phyloP scores from a whole-genome alignment of 352 stramenopile species.

The Pythium aphanidermatum region DNA sequence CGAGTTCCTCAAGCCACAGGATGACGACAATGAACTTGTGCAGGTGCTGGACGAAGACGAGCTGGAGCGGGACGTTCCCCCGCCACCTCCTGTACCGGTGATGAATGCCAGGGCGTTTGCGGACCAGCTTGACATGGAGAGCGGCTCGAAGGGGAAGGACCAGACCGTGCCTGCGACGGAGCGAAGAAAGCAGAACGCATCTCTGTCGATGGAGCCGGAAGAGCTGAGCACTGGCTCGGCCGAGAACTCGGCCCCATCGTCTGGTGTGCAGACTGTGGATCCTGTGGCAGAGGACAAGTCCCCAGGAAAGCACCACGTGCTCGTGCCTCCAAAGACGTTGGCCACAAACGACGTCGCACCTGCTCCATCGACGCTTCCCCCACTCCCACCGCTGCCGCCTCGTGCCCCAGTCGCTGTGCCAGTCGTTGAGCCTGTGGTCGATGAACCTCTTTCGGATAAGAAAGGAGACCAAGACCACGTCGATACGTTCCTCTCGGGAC shows the following conservation, averaged over 20 bases:
- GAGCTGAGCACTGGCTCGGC: slow-evolving; percentile 36
- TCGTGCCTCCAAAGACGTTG: slow-evolving; percentile 22
- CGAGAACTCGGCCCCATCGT: not conserved
- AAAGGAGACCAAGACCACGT: slow-evolving; percentile 44
- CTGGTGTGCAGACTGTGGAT: not conserved
- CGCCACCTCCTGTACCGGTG: slow-evolving; percentile 32
- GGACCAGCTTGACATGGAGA: slow-evolving; percentile 72
- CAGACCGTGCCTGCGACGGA: slow-evolving; percentile 22
- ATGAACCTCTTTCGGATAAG: slow-evolving; percentile 56
- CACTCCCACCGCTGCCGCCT: slow-evolving; percentile 1
- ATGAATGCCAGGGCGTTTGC: slow-evolving; percentile 62
- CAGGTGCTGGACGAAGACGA: slow-evolving; percentile 66
- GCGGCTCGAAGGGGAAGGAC: slow-evolving; percentile 42
- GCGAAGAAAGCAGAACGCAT: slow-evolving; percentile 43
- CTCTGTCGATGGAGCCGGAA: slow-evolving; percentile 49
- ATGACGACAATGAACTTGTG: slow-evolving; percentile 78
- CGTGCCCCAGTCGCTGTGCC: not conserved
- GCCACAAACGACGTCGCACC: slow-evolving; percentile 1
- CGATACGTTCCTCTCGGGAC: slow-evolving; percentile 71
- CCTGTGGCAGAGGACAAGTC: slow-evolving; percentile 44
- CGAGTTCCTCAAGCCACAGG: slow-evolving; percentile 69
- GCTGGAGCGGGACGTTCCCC: slow-evolving; percentile 41
- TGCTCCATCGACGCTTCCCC: slow-evolving; percentile 24
- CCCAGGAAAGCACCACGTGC: slow-evolving; percentile 32
- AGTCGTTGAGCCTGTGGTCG: slow-evolving; percentile 18